Evolutionary conservation across 768 basidiomycete species (phyloP).

Genomic region (Boletus coccyginus): DNA sequence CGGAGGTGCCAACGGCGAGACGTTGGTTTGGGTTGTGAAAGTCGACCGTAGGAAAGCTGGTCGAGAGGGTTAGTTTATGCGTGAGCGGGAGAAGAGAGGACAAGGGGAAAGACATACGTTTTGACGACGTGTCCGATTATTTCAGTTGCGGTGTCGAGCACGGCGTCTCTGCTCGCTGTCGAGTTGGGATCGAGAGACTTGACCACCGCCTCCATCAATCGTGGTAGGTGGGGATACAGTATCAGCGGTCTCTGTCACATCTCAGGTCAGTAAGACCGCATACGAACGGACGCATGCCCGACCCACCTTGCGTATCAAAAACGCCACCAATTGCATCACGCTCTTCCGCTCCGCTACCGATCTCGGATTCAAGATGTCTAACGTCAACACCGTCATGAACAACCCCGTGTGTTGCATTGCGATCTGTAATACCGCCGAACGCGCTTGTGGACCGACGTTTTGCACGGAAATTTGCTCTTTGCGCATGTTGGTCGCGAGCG

Average conservation of each 20-base stretch:
- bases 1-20: slow-evolving; percentile 88
- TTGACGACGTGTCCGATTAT: slow-evolving; percentile 94
- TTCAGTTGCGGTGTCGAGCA: slow-evolving; percentile 88
- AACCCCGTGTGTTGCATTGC: slow-evolving; percentile 79
- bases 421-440: slow-evolving; percentile 80
- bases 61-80: background rate
- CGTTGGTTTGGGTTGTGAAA: slow-evolving; percentile 87
- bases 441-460: slow-evolving; percentile 73
- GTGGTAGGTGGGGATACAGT: slow-evolving; percentile 78
- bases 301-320: slow-evolving; percentile 83
- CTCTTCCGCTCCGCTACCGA: slow-evolving; percentile 77
- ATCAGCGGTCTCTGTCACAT: slow-evolving; percentile 70
- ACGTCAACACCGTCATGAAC: slow-evolving; percentile 90
- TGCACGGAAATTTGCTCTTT: slow-evolving; percentile 70
- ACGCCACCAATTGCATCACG: slow-evolving; percentile 90
- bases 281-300: too few species aligned
- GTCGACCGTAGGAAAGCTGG: slow-evolving; percentile 89
- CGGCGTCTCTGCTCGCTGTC: slow-evolving; percentile 72
- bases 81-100: background rate
- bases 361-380: slow-evolving; percentile 82
- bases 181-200: slow-evolving; percentile 94
- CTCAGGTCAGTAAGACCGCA: background rate
- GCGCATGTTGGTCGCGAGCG: slow-evolving; percentile 66
- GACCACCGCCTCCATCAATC: slow-evolving; percentile 91
- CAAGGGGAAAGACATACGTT: slow-evolving; percentile 51